phyloP scores from a whole-genome alignment of 371 early-diverging fungal genomes.

The Mucor indicus region DNA sequence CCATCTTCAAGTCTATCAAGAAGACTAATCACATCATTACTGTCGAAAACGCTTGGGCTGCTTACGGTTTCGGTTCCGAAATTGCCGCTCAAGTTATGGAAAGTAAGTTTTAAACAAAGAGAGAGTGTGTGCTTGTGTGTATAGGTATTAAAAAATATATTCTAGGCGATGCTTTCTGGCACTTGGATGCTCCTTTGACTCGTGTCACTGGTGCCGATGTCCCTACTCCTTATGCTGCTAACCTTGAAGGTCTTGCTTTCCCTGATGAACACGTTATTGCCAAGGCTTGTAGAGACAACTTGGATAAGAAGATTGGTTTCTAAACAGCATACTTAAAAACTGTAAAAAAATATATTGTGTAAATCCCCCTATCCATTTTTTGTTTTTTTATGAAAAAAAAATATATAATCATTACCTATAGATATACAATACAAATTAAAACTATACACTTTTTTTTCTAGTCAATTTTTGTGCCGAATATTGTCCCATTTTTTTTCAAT shows the following conservation, averaged over 20 bases:
- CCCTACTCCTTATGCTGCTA: slow-evolving; percentile 98
- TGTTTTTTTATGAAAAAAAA: slow-evolving; percentile 1
- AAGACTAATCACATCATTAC: slow-evolving; percentile 98
- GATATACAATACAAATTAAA: background rate
- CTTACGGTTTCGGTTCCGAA: slow-evolving; percentile 97
- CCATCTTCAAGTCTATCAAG: slow-evolving; percentile 91
- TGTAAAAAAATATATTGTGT: too few species aligned
- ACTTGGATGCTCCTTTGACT: slow-evolving; percentile 94
- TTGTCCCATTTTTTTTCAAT: too few species aligned
- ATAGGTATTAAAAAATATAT: too few species aligned
- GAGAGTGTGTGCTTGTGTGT: background rate
- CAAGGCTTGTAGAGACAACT: slow-evolving; percentile 65
- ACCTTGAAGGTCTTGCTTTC: slow-evolving; percentile 90
- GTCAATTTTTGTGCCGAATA: too few species aligned
- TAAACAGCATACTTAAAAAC: too few species aligned
- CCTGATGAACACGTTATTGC: slow-evolving; percentile 88
- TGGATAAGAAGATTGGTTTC: slow-evolving; percentile 50
- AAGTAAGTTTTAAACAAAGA: slow-evolving; percentile 41
- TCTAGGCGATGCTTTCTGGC: slow-evolving; percentile 88
- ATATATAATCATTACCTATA: background rate
- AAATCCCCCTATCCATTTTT: background rate
- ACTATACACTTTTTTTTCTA: too few species aligned
- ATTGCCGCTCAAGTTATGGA: slow-evolving; percentile 97
- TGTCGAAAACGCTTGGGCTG: slow-evolving; percentile 98
- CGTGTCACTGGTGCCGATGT: slow-evolving; percentile 98